These are phyloP conservation scores for Trifolium dubium DNA, from an alignment of 306 rosid genomes.

Conservation along the genomic window DNA sequence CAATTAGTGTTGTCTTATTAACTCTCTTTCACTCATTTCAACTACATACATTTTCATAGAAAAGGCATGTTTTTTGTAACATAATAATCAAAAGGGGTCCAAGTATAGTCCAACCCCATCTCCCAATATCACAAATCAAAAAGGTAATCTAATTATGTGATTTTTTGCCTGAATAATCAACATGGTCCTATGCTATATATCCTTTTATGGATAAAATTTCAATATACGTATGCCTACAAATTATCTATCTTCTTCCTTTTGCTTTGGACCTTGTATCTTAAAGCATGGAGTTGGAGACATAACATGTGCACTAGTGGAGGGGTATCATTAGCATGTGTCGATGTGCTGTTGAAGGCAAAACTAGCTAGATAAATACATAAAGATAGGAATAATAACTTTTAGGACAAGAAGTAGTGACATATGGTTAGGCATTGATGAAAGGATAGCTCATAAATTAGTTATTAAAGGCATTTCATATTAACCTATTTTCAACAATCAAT, in stretches of 20 bases:
- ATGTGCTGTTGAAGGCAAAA: conserved; percentile 33
- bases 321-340: conserved; percentile 43
- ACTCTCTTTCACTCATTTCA: conserved; percentile 23
- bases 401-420: conserved; percentile 40
- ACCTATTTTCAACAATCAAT: too few relatives aligned
- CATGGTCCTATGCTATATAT: conserved; percentile 7
- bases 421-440: conserved; percentile 22
- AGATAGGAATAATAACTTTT: conserved; percentile 18
- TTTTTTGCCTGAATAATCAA: not conserved
- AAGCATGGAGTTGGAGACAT: conserved; percentile 43
- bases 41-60: conserved; percentile 26
- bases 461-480: too few relatives aligned
- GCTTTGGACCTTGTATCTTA: conserved; percentile 22
- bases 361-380: conserved; percentile 38
- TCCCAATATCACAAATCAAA: not conserved
- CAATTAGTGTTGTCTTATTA: conserved; percentile 4
- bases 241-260: conserved; percentile 30
- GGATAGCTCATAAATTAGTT: conserved; percentile 2
- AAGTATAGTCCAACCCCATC: not conserved
- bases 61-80: conserved; percentile 34
- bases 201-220: conserved; percentile 35
- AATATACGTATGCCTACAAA: conserved; percentile 30
- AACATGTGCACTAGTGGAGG: conserved; percentile 43
- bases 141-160: conserved; percentile 19
- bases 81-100: conserved; percentile 41